Evolutionary conservation across 2,329 filamentous ascomycete genomes (phyloP), one percentile per base, ranked within the genome.

Genomic region (Dactylellina cionopaga): DNA sequence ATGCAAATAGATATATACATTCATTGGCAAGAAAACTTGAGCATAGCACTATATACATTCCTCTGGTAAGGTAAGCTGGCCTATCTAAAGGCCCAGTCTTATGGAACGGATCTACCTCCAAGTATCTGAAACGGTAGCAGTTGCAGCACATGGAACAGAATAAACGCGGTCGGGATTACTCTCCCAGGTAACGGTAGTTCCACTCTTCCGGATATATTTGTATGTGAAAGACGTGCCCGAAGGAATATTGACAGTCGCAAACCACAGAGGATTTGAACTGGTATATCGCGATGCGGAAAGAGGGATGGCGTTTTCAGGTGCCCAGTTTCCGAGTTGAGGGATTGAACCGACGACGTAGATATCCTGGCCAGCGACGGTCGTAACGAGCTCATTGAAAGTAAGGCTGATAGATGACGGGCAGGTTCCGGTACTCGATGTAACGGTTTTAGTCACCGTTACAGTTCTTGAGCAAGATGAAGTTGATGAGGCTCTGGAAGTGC

Each of bases 261-360:
- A 83, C 90, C 90, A 92, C 4, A 90, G 75, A 0, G 85, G 87
- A 76, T 89, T 86, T 31, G 78, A 80, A 1, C 81, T 76, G 0
- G 86, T 88, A 78, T 92, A 92, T 15, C 82, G 77, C 13, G 80
- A 81, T 1, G 89, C 86, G 46, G 83, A 85, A 17, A 92, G 81
- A 0, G 85, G 76, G 1, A 90, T 77, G 0, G 85, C 89, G 25
- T 80, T 81, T 43, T 74, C 77, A 0, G 84, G 81, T 69, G 87
- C 81, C 90, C 90, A 92, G 76, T 78, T 83, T 7, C 89, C 89
- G 5, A 92, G 84, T 27, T 84, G 81, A 0, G 82, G 76, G 49
- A 84, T 83, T 62, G 84, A 86, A 15, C 90, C 90, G 0, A 85
- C 83, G 10, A 92, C 79, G 78, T 88, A 90, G 77, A 92, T 83